A percentile compares a stretch with the other conserved stretches of the same genome.
These are phyloP conservation scores for Gautieria morchelliformis DNA, from an alignment of 768 basidiomycete species.

Conservation along the genomic window DNA sequence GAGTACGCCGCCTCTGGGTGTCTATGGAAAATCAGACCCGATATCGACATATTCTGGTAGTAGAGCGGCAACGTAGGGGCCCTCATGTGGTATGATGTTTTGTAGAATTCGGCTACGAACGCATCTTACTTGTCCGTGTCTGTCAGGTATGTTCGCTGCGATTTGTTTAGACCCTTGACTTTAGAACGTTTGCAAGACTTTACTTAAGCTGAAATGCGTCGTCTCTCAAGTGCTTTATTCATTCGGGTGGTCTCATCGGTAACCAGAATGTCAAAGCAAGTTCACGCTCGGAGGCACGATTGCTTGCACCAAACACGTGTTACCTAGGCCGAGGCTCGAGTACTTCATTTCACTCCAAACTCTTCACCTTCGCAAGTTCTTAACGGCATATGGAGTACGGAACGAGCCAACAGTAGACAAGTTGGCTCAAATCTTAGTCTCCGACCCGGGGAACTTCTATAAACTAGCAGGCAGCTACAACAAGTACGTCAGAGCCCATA, in stretches of 20 bases:
- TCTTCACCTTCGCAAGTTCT: conserved; percentile 79
- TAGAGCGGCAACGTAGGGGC: no score
- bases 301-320: conserved; percentile 57
- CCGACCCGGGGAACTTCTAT: conserved; percentile 63
- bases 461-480: conserved; percentile 57
- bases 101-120: no score
- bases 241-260: conserved; percentile 41
- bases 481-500: conserved; percentile 35
- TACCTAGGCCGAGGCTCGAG: conserved; percentile 49
- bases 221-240: conserved; percentile 49
- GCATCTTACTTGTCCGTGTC: no score
- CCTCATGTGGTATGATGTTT: no score
- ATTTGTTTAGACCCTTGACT: not conserved
- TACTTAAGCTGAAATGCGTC: conserved; percentile 39
- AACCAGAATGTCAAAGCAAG: not conserved
- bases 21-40: no score
- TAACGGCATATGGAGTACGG: conserved; percentile 80
- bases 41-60: no score
- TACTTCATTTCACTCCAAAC: conserved; percentile 60
- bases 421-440: conserved; percentile 58
- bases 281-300: conserved; percentile 16
- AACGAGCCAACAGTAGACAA: conserved; percentile 82
- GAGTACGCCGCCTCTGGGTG: no score
- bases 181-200: conserved; percentile 39
- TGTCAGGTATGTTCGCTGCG: conserved; percentile 39